These are phyloP conservation scores for Linnemannia exigua DNA, from an alignment of 192 early-diverging fungal species.

Conservation along the genomic window DNA sequence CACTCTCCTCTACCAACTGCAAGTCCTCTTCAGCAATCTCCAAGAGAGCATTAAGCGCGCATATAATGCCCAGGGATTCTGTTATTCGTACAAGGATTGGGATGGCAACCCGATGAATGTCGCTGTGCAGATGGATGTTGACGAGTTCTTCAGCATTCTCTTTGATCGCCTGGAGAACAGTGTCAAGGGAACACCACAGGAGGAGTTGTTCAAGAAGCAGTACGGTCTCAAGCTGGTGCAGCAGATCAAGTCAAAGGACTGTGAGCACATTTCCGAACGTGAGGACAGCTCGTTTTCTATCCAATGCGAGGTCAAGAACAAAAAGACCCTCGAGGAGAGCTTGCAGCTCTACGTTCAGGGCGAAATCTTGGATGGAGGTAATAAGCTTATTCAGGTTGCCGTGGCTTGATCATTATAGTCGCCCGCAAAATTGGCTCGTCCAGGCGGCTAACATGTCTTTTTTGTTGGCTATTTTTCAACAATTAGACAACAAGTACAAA, in stretches of 20 bases:
- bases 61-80: slow-evolving; percentile 65
- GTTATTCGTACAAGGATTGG: slow-evolving; percentile 64
- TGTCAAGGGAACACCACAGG: slow-evolving; percentile 62
- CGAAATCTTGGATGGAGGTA: slow-evolving; percentile 70
- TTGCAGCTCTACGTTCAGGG: slow-evolving; percentile 70
- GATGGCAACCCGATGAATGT: slow-evolving; percentile 69
- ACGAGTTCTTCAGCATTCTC: slow-evolving; percentile 71
- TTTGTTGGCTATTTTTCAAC: background rate
- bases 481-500: slow-evolving; percentile 65
- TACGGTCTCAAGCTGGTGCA: slow-evolving; percentile 72
- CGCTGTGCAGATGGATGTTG: slow-evolving; percentile 72
- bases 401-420: background rate
- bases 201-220: slow-evolving; percentile 63
- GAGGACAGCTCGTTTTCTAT: slow-evolving; percentile 67
- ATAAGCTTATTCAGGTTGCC: background rate
- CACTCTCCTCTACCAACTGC: slow-evolving; percentile 64
- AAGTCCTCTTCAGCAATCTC: slow-evolving; percentile 64
- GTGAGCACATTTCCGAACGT: slow-evolving; percentile 65
- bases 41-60: slow-evolving; percentile 63
- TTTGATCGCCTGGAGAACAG: slow-evolving; percentile 69
- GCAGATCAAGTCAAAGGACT: slow-evolving; percentile 69
- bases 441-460: background rate
- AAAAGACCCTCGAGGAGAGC: slow-evolving; percentile 66
- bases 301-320: slow-evolving; percentile 72
- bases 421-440: background rate